These are phyloP conservation scores for Papiliotrema laurentii DNA, from an alignment of 1,284 basidiomycete species.

Conservation along the genomic window DNA sequence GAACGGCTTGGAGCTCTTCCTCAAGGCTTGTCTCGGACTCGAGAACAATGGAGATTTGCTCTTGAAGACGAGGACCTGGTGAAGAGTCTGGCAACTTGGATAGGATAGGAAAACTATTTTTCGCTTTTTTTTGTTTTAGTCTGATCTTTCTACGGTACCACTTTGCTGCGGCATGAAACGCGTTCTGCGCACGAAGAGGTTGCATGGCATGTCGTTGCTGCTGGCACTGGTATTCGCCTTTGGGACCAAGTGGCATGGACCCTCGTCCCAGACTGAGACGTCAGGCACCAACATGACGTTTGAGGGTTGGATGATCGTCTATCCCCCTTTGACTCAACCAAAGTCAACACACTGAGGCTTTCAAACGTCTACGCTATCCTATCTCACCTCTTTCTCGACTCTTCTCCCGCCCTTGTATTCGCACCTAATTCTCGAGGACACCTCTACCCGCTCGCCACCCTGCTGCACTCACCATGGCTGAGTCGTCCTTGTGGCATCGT, in stretches of 20 bases:
- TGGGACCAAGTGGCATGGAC: no score
- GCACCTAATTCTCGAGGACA: neutral
- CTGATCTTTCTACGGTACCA: neutral
- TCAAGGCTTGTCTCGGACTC: constrained; percentile 75
- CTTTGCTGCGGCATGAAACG: constrained; percentile 17
- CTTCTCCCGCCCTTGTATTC: neutral
- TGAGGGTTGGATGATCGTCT: neutral
- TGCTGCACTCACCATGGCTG: neutral
- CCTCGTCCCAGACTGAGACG: neutral
- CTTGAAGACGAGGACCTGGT: constrained; percentile 84
- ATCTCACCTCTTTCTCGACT: neutral
- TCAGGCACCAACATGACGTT: neutral
- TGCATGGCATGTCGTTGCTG: no score
- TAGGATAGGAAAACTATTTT: neutral
- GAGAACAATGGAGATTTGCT: constrained; percentile 77
- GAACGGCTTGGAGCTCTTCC: constrained; percentile 75
- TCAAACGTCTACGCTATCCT: neutral
- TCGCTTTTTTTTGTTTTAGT: neutral
- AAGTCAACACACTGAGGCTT: neutral
- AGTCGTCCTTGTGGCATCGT: constrained; percentile 4
- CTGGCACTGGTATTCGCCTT: no score
- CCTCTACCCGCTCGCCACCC: neutral
- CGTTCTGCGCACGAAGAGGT: constrained; percentile 15
- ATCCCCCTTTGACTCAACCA: neutral
- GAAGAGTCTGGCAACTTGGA: neutral